A percentile compares a stretch with the other conserved stretches of the same genome.
These are phyloP conservation scores for Bruguiera gymnorhiza DNA, from an alignment of 345 rosid species.

Conservation along the genomic window DNA sequence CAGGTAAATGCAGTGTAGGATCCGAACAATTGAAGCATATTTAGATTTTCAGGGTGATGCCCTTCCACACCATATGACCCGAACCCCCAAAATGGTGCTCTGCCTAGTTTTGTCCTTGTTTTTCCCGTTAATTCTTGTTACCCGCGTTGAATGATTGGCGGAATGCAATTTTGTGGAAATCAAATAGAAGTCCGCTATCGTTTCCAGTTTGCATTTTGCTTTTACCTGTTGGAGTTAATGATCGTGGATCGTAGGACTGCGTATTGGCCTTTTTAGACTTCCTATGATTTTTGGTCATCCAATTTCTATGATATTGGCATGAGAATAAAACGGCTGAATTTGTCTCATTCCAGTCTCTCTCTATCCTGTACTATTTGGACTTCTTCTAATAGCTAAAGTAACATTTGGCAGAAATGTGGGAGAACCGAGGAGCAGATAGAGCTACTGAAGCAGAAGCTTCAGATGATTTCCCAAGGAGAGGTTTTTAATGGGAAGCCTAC, in stretches of 20 bases:
- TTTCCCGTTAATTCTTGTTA: no score
- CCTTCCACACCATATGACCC: no score
- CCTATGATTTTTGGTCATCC: no score
- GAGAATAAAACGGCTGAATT: not conserved
- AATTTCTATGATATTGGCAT: not conserved
- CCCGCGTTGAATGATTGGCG: no score
- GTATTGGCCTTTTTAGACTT: no score
- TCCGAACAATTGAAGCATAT: not conserved
- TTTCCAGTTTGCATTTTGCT: no score
- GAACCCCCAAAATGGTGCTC: no score
- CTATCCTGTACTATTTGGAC: not conserved
- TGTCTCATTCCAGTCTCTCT: not conserved
- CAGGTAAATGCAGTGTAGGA: not conserved
- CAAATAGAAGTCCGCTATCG: no score
- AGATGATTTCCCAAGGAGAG: constrained; percentile 78
- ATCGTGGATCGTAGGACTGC: no score
- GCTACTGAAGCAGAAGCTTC: constrained; percentile 67
- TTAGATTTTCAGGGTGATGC: not conserved
- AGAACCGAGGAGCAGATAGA: constrained; percentile 81
- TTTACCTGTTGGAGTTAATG: no score
- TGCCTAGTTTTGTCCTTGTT: no score
- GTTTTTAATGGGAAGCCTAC: constrained; percentile 88
- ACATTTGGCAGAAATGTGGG: constrained; percentile 71
- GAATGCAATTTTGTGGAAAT: no score
- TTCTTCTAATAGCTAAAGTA: not conserved